Conservation (phyloP, 1,284 basidiomycete species). For the Cryptococcus neoformans region DNA sequence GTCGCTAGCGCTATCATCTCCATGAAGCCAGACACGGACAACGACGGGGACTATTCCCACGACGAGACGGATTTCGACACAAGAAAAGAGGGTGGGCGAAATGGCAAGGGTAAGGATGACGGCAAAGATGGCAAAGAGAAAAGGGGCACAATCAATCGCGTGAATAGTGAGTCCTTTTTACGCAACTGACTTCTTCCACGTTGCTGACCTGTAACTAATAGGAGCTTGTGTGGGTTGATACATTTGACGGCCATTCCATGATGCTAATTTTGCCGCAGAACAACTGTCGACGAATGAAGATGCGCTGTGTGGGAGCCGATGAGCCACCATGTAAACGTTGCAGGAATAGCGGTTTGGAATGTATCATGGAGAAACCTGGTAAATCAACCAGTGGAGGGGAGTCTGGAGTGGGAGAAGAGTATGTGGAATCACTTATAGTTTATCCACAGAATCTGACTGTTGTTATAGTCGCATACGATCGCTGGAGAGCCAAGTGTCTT, state of each 20-base stretch:
- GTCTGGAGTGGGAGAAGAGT: constrained; percentile 25
- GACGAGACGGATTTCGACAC: constrained; percentile 16
- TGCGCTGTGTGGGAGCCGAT: constrained; percentile 66
- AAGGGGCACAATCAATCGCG: constrained; percentile 43
- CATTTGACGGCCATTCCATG: not conserved
- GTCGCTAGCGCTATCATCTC: too few relatives aligned
- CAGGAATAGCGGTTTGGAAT: constrained; percentile 77
- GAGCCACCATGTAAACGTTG: constrained; percentile 91
- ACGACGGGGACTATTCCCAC: constrained; percentile 6
- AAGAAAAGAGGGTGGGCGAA: constrained; percentile 5
- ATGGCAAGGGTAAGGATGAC: constrained; percentile 13
- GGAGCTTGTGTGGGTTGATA: constrained; percentile 36
- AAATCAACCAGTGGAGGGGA: constrained; percentile 70
- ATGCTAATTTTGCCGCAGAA: constrained; percentile 27
- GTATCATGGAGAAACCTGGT: constrained; percentile 87
- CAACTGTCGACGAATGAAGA: constrained; percentile 55
- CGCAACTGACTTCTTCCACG: not conserved
- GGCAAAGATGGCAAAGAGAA: constrained; percentile 28
- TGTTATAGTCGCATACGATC: constrained; percentile 73
- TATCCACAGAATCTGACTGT: not conserved
- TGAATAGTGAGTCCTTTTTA: constrained; percentile 39
- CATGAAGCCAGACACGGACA: constrained; percentile 1
- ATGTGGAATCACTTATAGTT: not conserved
- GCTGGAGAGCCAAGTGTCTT: constrained; percentile 74
- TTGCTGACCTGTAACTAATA: constrained; percentile 6